phyloP scores from a whole-genome alignment of 306 rosid genomes.

The Morella rubra region DNA sequence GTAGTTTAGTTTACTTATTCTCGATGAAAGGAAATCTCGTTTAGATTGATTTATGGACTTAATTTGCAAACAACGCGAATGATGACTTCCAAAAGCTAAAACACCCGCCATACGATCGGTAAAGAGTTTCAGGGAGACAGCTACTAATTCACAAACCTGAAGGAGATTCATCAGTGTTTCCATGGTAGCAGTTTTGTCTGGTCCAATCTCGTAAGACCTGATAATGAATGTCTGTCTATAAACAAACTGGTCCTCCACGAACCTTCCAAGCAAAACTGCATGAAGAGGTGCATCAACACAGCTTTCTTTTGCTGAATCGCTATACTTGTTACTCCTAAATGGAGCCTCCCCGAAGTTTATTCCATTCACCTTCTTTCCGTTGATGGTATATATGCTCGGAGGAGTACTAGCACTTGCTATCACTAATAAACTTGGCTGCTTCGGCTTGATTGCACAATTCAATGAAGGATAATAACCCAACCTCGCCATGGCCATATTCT shows the following conservation, averaged over 20 bases:
- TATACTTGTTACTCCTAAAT: conserved; percentile 2
- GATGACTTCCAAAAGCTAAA: too few species aligned
- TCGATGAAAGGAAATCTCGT: not conserved
- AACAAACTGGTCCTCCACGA: conserved; percentile 66
- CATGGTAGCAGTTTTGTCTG: conserved; percentile 76
- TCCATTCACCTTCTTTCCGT: conserved; percentile 60
- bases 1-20: not conserved
- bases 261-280: conserved; percentile 59
- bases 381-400: conserved; percentile 32
- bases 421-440: conserved; percentile 22
- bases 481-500: conserved; percentile 5
- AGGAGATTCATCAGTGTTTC: conserved; percentile 81
- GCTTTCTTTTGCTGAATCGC: conserved; percentile 16
- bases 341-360: conserved; percentile 33
- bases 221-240: conserved; percentile 60
- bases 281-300: conserved; percentile 41
- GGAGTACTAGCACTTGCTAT: conserved; percentile 22
- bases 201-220: conserved; percentile 79
- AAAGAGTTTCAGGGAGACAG: not conserved
- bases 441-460: conserved; percentile 7
- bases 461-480: conserved; percentile 6
- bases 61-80: too few species aligned
- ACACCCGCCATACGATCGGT: not conserved
- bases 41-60: too few species aligned
- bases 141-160: conserved; percentile 43